phyloP scores from a whole-genome alignment of 495 filamentous ascomycete genomes.

The Neurospora discreta region DNA sequence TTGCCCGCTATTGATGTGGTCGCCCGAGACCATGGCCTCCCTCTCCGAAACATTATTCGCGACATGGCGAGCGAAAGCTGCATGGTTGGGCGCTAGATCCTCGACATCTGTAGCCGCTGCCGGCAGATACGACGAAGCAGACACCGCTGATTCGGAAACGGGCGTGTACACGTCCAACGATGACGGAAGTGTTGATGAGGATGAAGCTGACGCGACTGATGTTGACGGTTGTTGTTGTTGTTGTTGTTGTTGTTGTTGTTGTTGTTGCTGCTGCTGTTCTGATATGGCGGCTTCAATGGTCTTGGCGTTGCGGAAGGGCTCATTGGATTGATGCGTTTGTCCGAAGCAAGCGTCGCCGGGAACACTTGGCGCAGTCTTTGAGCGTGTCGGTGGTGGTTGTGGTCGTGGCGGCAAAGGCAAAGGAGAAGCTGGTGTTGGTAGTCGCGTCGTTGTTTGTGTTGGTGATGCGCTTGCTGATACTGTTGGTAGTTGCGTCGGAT shows the following conservation, averaged over 20 bases:
- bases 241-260: too few species aligned
- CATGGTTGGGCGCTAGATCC: not conserved
- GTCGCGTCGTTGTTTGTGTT: not conserved
- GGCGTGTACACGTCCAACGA: not conserved
- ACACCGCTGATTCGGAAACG: not conserved
- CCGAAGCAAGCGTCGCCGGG: not conserved
- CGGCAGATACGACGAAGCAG: not conserved
- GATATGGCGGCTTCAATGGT: not conserved
- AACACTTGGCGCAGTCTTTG: not conserved
- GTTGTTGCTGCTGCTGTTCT: not conserved
- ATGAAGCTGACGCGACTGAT: not conserved
- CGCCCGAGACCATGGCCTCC: not conserved
- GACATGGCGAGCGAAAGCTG: slow-evolving; percentile 1
- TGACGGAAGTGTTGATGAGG: not conserved
- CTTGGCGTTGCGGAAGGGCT: not conserved
- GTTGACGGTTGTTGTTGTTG: not conserved
- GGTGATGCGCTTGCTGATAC: not conserved
- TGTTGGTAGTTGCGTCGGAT: not conserved
- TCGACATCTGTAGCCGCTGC: not conserved
- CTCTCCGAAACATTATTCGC: slow-evolving; percentile 1
- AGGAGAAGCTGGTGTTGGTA: not conserved
- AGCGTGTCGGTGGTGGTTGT: not conserved
- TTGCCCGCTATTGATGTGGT: not conserved
- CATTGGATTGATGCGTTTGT: not conserved
- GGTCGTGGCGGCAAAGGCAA: not conserved